Conservation (phyloP, 345 rosid species). For the Lepidium aucheri region DNA sequence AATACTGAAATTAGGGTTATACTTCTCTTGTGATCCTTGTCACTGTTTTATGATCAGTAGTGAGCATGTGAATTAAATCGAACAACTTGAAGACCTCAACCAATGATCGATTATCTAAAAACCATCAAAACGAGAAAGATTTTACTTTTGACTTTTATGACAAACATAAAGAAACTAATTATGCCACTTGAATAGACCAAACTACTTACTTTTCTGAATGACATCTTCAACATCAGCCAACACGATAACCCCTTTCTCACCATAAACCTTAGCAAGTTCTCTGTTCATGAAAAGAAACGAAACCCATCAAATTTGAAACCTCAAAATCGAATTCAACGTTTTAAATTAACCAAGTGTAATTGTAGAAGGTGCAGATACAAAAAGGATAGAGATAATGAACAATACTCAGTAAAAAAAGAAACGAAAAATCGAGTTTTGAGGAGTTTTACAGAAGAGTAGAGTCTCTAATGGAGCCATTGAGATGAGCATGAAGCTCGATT, state of each 20-base stretch:
- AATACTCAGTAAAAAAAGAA: neutral
- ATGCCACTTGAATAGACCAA: neutral
- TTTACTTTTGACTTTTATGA: neutral
- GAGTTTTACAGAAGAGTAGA: constrained; percentile 67
- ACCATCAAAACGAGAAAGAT: neutral
- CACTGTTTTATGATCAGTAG: constrained; percentile 73
- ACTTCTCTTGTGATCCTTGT: constrained; percentile 87
- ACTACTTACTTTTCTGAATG: constrained; percentile 53
- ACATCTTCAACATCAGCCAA: constrained; percentile 78
- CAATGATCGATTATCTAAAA: constrained; percentile 61
- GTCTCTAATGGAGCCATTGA: constrained; percentile 88
- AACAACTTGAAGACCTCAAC: constrained; percentile 84
- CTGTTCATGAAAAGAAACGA: constrained; percentile 29
- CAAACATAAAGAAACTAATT: neutral
- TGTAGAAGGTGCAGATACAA: neutral
- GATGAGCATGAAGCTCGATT: constrained; percentile 97
- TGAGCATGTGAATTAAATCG: constrained; percentile 70
- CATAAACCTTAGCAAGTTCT: constrained; percentile 77
- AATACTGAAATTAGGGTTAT: neutral
- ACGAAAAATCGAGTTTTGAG: neutral
- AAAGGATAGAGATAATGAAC: neutral
- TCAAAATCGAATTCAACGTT: neutral
- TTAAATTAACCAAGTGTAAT: neutral
- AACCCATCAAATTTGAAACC: neutral
- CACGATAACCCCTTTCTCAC: constrained; percentile 51